These are phyloP conservation scores for Mucor indicus DNA, from an alignment of 371 early-diverging fungal genomes.

Conservation along the genomic window DNA sequence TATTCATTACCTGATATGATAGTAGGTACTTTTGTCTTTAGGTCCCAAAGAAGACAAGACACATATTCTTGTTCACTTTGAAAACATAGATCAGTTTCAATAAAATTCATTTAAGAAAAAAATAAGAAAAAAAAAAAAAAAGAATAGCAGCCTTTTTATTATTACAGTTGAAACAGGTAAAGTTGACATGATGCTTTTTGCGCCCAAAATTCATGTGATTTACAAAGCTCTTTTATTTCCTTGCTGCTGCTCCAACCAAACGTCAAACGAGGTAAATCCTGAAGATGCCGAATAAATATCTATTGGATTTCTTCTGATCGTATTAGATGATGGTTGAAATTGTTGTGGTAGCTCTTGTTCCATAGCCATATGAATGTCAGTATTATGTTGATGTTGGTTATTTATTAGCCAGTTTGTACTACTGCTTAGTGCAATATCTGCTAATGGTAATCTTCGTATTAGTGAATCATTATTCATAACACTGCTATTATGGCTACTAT, in stretches of 20 bases:
- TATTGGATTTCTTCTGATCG: background rate
- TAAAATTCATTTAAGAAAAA: background rate
- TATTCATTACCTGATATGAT: too few relatives aligned
- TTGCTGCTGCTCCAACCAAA: slow-evolving; percentile 16
- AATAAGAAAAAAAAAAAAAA: background rate
- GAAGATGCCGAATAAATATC: background rate
- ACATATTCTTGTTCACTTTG: too few relatives aligned
- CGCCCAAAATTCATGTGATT: too few relatives aligned
- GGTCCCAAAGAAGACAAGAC: background rate
- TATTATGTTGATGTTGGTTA: background rate
- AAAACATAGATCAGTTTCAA: too few relatives aligned
- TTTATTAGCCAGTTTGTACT: too few relatives aligned
- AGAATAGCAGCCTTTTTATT: background rate
- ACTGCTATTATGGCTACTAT: too few relatives aligned
- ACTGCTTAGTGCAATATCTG: too few relatives aligned
- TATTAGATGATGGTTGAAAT: background rate
- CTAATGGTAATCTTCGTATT: background rate
- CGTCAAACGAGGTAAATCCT: slow-evolving; percentile 6
- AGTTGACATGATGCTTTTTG: too few relatives aligned
- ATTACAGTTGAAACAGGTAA: too few relatives aligned
- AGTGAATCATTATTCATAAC: background rate
- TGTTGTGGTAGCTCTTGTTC: background rate
- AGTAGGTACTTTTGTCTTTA: too few relatives aligned
- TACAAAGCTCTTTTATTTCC: background rate
- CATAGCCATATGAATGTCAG: too few relatives aligned